Base-by-base conservation (phyloP, 805 yeast genomes). In the Myxozyma vanderwaltii region DNA sequence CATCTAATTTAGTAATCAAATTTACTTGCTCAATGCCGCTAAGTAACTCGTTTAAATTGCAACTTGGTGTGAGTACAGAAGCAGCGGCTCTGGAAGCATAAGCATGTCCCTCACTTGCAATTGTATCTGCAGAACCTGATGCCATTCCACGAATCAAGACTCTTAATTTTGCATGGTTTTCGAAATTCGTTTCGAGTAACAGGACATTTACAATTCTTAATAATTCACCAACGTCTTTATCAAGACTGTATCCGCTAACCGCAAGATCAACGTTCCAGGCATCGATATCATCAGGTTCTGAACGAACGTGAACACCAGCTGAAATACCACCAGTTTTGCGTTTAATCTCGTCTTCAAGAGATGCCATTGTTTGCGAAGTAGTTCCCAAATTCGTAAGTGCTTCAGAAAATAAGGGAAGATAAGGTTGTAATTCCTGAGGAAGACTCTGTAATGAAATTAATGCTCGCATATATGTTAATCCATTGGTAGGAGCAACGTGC, bases 381-480 rank as follows among this genome's bases (percentile, higher is more conserved):
- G 99, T 92, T n/a, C 99, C 99, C 63, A 94, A 77, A 70, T 86
- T 89, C 2, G 96, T 87, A 61, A 94, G 76, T 48, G 96, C 86
- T 29, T 86, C 87, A 8, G 86, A 77, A 74, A 88, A 94, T 46
- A 94, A 71, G 0, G 96, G 88, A 61, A 94, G 71, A 65, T 82
- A 91, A 38, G 86, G 84, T 55, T 86, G 79, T 48, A 88, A 76
- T 4, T 83, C 82, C 2, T 74, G 64, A 12, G 96, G 92, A 5
- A 92, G 69, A 2, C 74, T 62, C 7, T 81, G 74, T 29, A 92
- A 71, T 43, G 84, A 78, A 61, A 86, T 86, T 38, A 84, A 73
- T n/a, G 88, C 86, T 46, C 86, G 79, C 61, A 86, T 77, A 70
- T 92, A 94, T 0, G 91, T 81, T 47, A 94, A 75, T 0, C 96